phyloP scores from a whole-genome alignment of 192 early-diverging fungal genomes.

The Phycomyces blakesleeanus region DNA sequence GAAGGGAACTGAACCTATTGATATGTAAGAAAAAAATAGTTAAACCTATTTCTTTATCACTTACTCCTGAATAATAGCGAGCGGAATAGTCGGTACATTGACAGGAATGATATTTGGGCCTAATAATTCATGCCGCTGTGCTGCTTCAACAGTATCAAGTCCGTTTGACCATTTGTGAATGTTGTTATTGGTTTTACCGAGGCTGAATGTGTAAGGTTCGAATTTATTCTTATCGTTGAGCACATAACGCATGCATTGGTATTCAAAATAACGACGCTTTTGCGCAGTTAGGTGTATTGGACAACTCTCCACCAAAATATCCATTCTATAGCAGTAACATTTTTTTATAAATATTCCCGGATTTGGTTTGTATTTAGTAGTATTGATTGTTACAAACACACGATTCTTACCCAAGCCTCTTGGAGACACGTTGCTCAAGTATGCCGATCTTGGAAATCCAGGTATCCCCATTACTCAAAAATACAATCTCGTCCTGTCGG shows the following conservation, averaged over 20 bases:
- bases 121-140: constrained; percentile 45
- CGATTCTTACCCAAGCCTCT: constrained; percentile 28
- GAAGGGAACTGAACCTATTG: constrained; percentile 41
- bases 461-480: constrained; percentile 46
- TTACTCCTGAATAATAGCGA: constrained; percentile 54
- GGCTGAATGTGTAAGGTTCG: constrained; percentile 50
- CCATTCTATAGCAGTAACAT: constrained; percentile 9
- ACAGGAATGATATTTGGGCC: constrained; percentile 68
- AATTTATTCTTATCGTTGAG: constrained; percentile 48
- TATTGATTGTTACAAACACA: too few species aligned
- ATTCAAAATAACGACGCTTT: constrained; percentile 61
- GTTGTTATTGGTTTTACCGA: constrained; percentile 56
- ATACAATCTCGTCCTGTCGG: constrained; percentile 43
- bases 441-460: constrained; percentile 39
- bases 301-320: constrained; percentile 42
- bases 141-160: constrained; percentile 48
- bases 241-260: constrained; percentile 76
- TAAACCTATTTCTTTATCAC: background rate
- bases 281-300: constrained; percentile 36
- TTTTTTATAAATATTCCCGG: background rate
- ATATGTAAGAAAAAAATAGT: background rate
- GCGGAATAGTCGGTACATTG: constrained; percentile 42
- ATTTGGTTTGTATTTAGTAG: background rate
- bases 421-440: constrained; percentile 24
- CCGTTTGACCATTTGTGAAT: constrained; percentile 48